phyloP scores from a whole-genome alignment of 2,329 filamentous ascomycete species.

The Pseudomassariella vexata region DNA sequence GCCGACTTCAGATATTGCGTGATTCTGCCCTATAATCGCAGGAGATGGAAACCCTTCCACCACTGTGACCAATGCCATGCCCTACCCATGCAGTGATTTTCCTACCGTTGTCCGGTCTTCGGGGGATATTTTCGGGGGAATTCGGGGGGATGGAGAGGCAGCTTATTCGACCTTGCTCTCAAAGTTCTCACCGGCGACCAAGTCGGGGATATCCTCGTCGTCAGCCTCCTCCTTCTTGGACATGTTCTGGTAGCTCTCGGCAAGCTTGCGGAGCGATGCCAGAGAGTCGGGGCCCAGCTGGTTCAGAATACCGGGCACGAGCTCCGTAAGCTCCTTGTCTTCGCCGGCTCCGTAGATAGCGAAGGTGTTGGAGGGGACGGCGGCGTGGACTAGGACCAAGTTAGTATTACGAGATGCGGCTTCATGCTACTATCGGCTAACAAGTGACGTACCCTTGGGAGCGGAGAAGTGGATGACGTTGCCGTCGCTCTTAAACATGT shows the following conservation, averaged over 20 bases:
- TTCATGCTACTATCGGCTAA: conserved; percentile 1
- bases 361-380: conserved; percentile 97
- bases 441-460: conserved; percentile 73
- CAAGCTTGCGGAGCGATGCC: conserved; percentile 94
- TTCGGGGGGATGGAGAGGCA: conserved; percentile 4
- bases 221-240: conserved; percentile 85
- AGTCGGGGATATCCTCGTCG: conserved; percentile 92
- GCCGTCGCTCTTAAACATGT: conserved; percentile 99
- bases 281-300: conserved; percentile 98
- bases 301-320: conserved; percentile 98
- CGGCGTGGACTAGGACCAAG: conserved; percentile 72
- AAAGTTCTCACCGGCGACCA: conserved; percentile 97
- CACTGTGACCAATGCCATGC: too few species aligned
- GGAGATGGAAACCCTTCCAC: too few species aligned
- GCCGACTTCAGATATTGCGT: too few species aligned
- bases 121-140: conserved; percentile 6
- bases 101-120: conserved; percentile 6
- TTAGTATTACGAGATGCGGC: too few species aligned
- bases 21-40: too few species aligned
- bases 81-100: background rate
- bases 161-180: conserved; percentile 93
- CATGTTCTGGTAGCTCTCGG: conserved; percentile 99
- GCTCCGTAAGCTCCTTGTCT: conserved; percentile 99
- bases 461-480: conserved; percentile 99
- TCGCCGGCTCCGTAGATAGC: conserved; percentile 98